A percentile compares a stretch with the other conserved stretches of the same genome.
These are phyloP conservation scores for Naganishia onofrii DNA, from an alignment of 768 basidiomycete species.

Conservation along the genomic window DNA sequence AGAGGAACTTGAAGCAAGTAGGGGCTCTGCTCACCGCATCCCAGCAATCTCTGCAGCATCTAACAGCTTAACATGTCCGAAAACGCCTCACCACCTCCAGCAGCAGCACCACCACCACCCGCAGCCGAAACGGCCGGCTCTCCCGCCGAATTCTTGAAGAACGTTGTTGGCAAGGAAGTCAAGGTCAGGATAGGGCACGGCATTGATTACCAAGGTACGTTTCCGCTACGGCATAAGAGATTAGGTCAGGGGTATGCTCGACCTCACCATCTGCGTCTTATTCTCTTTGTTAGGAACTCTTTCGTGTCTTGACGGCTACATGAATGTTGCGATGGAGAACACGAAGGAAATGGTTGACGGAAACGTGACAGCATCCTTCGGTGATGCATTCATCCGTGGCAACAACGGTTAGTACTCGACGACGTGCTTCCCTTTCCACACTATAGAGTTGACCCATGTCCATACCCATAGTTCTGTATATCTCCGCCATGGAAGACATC, in stretches of 20 bases:
- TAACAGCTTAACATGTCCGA: slow-evolving; percentile 34
- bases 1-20: neutral
- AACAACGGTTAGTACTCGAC: slow-evolving; percentile 47
- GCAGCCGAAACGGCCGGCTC: slow-evolving; percentile 60
- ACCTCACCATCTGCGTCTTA: neutral
- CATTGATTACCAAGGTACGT: slow-evolving; percentile 84
- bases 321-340: slow-evolving; percentile 98
- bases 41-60: neutral
- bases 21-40: neutral
- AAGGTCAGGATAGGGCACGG: slow-evolving; percentile 87
- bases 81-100: slow-evolving; percentile 36
- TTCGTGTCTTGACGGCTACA: slow-evolving; percentile 95
- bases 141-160: slow-evolving; percentile 88
- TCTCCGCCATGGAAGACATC: slow-evolving; percentile 48
- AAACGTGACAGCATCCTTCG: slow-evolving; percentile 78
- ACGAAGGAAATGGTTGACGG: slow-evolving; percentile 94
- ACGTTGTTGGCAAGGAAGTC: slow-evolving; percentile 92
- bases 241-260: neutral
- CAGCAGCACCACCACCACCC: slow-evolving; percentile 23
- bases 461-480: slow-evolving; percentile 43
- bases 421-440: neutral
- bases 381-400: slow-evolving; percentile 79
- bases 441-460: neutral
- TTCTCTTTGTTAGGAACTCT: slow-evolving; percentile 65
- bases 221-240: neutral